Base-by-base conservation (phyloP, 1,284 basidiomycete genomes). In the Phlebopus sp. region DNA sequence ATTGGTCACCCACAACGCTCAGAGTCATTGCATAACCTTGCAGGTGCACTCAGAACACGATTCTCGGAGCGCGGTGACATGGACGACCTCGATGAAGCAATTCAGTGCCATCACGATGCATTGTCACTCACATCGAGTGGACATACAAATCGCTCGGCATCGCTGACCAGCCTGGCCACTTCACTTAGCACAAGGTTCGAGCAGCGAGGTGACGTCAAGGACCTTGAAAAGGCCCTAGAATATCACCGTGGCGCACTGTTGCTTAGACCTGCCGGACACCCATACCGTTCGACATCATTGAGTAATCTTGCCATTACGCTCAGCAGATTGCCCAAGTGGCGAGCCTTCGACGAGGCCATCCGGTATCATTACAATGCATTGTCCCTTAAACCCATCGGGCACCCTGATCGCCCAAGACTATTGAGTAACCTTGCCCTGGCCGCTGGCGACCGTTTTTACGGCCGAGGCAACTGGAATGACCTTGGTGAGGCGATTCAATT, bases 21-120 rank as follows among this genome's bases (percentile, higher is more conserved):
- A 5, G 40, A 25, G 4, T 27, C 41, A 5, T 17, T 43, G 9
- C 37, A n/a, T n/a, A 48, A 38, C 36, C 46, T 48, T 31, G 47
- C 30, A 15, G 29, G 11, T 15, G 40, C 38, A 11, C 39, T 42
- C 3, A 23, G 21, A 6, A 23, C 4, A 23, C 21, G 21, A 6
- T 23, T 23, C 6, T 3, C 3, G 21, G 21, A 23, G 21, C 21
- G 21, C 3, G 21, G 21, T 6, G 6, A 23, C 6, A 6, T 3
- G 3, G 6, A 23, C 6, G 44, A 45, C 36, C 36, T 38, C 18
- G 13, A 19, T 5, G n/a, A 25, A 6, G 21, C 21, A 23, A 6
- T 23, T 3, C 4, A 23, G 21, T 6, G 6, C 6, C 21, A 23
- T 6, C 21, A 6, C 4, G 21, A 23, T 6, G 21, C 21, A 23